A percentile compares a stretch with the other conserved stretches of the same genome.
Evolutionary conservation across 805 yeast species (phyloP).

Genomic region (Pichia cephalocereana): DNA sequence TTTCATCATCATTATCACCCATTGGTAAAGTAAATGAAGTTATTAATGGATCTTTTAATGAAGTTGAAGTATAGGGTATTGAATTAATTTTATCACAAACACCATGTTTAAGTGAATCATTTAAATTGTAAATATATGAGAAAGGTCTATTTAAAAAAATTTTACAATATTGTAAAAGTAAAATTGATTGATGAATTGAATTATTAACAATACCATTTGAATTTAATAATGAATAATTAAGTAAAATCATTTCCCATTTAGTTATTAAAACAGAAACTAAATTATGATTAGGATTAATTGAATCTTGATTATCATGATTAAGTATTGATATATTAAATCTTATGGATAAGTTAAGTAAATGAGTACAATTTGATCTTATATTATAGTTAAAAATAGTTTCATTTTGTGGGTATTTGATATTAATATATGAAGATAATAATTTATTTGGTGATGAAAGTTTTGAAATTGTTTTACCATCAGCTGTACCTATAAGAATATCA

Average conservation of each 20-base stretch:
- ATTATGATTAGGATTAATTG: neutral
- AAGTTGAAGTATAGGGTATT: neutral
- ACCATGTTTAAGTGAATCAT: neutral
- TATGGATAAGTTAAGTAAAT: neutral
- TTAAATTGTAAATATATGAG: neutral
- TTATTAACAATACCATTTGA: neutral
- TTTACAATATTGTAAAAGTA: neutral
- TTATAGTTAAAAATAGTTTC: neutral
- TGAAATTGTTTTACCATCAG: neutral
- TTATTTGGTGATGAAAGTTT: neutral
- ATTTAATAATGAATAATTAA: neutral
- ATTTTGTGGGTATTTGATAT: neutral
- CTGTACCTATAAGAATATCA: neutral
- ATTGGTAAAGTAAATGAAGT: neutral
- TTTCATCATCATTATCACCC: neutral
- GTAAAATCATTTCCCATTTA: neutral
- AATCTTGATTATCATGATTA: neutral
- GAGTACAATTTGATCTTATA: neutral
- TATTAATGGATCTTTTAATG: neutral
- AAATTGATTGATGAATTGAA: neutral
- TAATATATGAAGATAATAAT: neutral
- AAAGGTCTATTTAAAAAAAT: neutral
- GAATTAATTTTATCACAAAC: neutral
- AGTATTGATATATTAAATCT: neutral
- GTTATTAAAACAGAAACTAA: neutral